Evolutionary conservation across 2,329 filamentous ascomycete genomes (phyloP).

Genomic region (Calonectria montana): DNA sequence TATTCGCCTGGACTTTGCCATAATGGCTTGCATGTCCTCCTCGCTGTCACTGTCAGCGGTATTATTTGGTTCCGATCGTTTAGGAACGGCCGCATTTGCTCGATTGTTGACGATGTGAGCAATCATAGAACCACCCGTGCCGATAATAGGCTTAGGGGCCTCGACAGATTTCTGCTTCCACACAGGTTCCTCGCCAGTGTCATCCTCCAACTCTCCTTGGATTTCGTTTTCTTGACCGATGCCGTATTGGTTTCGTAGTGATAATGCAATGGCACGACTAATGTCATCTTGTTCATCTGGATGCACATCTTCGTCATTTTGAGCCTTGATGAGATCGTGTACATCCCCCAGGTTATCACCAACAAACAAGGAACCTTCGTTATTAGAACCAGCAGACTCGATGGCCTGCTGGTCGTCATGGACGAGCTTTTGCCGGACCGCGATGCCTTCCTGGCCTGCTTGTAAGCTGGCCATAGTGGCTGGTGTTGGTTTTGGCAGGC

Average conservation of each 20-base stretch:
- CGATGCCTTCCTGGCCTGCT: slow-evolving; percentile 39
- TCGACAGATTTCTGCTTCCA: slow-evolving; percentile 68
- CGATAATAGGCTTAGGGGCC: slow-evolving; percentile 62
- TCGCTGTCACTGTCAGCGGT: slow-evolving; percentile 75
- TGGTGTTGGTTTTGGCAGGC: slow-evolving; percentile 72
- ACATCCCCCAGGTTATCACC: slow-evolving; percentile 45
- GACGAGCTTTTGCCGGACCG: slow-evolving; percentile 42
- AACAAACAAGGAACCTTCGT: slow-evolving; percentile 62
- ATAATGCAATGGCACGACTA: slow-evolving; percentile 85
- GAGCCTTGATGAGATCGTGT: slow-evolving; percentile 36
- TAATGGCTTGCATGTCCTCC: slow-evolving; percentile 80
- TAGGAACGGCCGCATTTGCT: slow-evolving; percentile 70
- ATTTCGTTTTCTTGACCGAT: slow-evolving; percentile 50
- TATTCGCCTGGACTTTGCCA: slow-evolving; percentile 76
- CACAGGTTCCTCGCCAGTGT: slow-evolving; percentile 56
- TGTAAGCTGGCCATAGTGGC: slow-evolving; percentile 37
- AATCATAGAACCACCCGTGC: slow-evolving; percentile 69
- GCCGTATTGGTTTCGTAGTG: slow-evolving; percentile 74
- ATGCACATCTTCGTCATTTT: slow-evolving; percentile 52
- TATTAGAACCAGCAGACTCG: slow-evolving; percentile 42
- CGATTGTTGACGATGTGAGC: slow-evolving; percentile 81
- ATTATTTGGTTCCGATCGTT: slow-evolving; percentile 39
- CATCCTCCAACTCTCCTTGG: slow-evolving; percentile 62
- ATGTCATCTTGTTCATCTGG: slow-evolving; percentile 71
- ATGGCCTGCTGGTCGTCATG: slow-evolving; percentile 33